Conservation (phyloP, 1,284 basidiomycete genomes). For the Trichosporon ovoides region DNA sequence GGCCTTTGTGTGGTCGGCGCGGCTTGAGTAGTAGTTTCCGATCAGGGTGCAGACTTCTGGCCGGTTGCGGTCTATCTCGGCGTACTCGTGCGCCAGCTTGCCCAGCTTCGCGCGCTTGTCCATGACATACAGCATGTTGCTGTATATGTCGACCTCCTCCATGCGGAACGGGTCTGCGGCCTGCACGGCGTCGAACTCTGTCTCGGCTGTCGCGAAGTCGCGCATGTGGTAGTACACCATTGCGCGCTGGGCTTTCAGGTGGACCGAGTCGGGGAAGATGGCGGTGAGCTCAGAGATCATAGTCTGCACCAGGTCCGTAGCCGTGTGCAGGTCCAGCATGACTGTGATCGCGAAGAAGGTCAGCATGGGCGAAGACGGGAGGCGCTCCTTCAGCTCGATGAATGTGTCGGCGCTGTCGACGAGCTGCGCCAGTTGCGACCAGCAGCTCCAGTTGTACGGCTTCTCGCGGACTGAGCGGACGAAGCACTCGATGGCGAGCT, state of each 20-base stretch:
- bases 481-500: constrained; percentile 78
- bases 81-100: constrained; percentile 84
- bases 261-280: constrained; percentile 76
- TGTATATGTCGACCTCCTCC: constrained; percentile 94
- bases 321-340: constrained; percentile 81
- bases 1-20: constrained; percentile 90
- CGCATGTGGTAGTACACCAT: constrained; percentile 84
- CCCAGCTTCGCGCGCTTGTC: constrained; percentile 84
- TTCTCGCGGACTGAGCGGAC: constrained; percentile 74
- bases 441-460: constrained; percentile 95
- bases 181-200: constrained; percentile 75
- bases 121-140: constrained; percentile 94
- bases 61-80: constrained; percentile 77
- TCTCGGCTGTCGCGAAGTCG: constrained; percentile 78
- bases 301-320: constrained; percentile 67
- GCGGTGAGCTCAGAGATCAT: constrained; percentile 73
- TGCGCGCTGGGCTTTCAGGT: constrained; percentile 79
- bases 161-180: constrained; percentile 78
- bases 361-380: constrained; percentile 44
- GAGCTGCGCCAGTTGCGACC: constrained; percentile 74
- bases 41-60: constrained; percentile 94
- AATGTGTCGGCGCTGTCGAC: constrained; percentile 80
- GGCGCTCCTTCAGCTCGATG: constrained; percentile 44
- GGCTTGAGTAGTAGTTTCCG: constrained; percentile 92
- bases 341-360: constrained; percentile 82